These are phyloP conservation scores for Aurinia saxatilis DNA, from an alignment of 345 rosid genomes.

Conservation along the genomic window DNA sequence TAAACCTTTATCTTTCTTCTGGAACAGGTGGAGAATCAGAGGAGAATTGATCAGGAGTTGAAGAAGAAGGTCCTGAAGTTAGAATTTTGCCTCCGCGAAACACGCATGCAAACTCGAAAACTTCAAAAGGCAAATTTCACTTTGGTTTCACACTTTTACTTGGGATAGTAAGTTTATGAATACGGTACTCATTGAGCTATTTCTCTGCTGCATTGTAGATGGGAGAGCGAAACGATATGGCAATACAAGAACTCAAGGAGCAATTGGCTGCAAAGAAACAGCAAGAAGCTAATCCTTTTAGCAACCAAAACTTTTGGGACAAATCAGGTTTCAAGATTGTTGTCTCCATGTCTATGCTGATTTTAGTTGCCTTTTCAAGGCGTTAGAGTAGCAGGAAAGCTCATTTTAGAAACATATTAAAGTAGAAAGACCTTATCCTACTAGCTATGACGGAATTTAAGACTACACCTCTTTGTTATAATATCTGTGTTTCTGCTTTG, in stretches of 20 bases:
- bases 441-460: constrained; percentile 10
- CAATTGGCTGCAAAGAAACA: constrained; percentile 51
- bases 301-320: constrained; percentile 76
- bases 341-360: constrained; percentile 82
- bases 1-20: not conserved
- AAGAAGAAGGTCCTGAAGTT: constrained; percentile 81
- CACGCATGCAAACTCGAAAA: constrained; percentile 72
- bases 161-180: not conserved
- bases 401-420: not conserved
- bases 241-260: constrained; percentile 59
- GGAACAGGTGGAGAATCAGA: constrained; percentile 77
- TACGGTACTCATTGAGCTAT: not conserved
- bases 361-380: constrained; percentile 71
- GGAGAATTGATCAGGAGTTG: constrained; percentile 72
- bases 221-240: constrained; percentile 80
- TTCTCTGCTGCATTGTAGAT: constrained; percentile 35
- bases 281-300: constrained; percentile 18
- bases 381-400: constrained; percentile 28
- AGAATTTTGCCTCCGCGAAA: constrained; percentile 89
- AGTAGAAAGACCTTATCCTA: constrained; percentile 13
- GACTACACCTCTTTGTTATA: constrained; percentile 15
- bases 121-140: constrained; percentile 65
- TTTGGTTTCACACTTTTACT: constrained; percentile 4
- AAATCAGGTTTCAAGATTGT: constrained; percentile 71
- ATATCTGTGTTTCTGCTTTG: not conserved